Evolutionary conservation across 1,139 yeast genomes (phyloP).

Genomic region (Suhomyces kunorum): DNA sequence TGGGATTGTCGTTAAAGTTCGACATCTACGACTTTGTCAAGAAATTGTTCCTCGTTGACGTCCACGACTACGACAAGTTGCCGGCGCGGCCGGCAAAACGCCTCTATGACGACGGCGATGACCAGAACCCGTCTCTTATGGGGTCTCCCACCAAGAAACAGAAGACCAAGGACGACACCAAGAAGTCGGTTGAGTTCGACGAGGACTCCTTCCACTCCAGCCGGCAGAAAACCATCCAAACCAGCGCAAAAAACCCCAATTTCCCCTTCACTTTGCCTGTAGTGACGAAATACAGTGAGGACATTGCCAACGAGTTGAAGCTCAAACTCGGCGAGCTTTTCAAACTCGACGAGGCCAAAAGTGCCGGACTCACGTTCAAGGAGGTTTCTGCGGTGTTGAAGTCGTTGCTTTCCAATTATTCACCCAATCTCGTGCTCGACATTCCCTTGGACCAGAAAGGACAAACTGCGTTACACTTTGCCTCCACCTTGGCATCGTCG

Average conservation of each 20-base stretch:
- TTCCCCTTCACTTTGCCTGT: conserved; percentile 26
- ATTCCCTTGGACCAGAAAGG: conserved; percentile 45
- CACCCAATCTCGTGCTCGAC: conserved; percentile 26
- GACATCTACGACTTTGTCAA: conserved; percentile 45
- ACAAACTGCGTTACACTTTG: conserved; percentile 50
- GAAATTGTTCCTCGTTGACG: conserved; percentile 44
- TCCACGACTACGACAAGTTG: conserved; percentile 46
- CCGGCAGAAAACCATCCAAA: conserved; percentile 1
- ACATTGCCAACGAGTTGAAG: conserved; percentile 23
- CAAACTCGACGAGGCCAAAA: conserved; percentile 21
- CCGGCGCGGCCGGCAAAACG: conserved; percentile 35
- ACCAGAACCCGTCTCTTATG: conserved; percentile 16
- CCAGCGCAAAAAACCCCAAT: conserved; percentile 18
- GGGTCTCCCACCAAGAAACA: conserved; percentile 8
- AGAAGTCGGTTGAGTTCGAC: background rate
- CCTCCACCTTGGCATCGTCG: conserved; percentile 44
- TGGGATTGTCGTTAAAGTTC: conserved; percentile 40
- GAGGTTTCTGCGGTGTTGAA: conserved; percentile 20
- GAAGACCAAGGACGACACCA: conserved; percentile 2
- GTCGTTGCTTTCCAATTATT: conserved; percentile 17
- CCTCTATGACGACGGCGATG: conserved; percentile 16
- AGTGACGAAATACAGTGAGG: conserved; percentile 20
- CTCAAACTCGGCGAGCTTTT: conserved; percentile 24
- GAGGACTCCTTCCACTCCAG: background rate
- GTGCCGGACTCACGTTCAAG: conserved; percentile 13